Percentiles rank a stretch among this genome's conserved stretches.
These are phyloP conservation scores for Pichia manshurica DNA, from an alignment of 805 yeast species.

Conservation along the genomic window DNA sequence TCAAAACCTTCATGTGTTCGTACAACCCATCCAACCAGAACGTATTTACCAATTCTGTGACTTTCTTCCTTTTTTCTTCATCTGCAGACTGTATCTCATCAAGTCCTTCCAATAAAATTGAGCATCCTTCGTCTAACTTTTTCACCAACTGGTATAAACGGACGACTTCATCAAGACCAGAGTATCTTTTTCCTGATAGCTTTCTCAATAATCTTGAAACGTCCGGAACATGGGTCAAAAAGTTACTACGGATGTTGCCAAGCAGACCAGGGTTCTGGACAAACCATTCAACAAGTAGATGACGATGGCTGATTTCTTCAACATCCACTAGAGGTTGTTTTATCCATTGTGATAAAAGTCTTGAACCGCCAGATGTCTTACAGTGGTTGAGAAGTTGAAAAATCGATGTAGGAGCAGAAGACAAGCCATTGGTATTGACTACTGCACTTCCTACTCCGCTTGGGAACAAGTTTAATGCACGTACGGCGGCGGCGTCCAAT, in stretches of 20 bases:
- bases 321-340: conserved; percentile 85
- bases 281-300: conserved; percentile 64
- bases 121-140: conserved; percentile 62
- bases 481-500: conserved; percentile 83
- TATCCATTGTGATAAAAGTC: conserved; percentile 88
- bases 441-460: conserved; percentile 21
- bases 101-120: conserved; percentile 41
- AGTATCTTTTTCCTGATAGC: conserved; percentile 36
- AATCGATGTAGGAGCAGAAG: conserved; percentile 44
- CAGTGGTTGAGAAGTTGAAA: conserved; percentile 85
- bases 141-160: conserved; percentile 76
- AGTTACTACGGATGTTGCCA: conserved; percentile 57
- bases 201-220: conserved; percentile 69
- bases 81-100: conserved; percentile 31
- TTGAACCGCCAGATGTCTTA: conserved; percentile 82
- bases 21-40: conserved; percentile 57
- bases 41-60: conserved; percentile 35
- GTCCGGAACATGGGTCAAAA: conserved; percentile 75
- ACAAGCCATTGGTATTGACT: conserved; percentile 38
- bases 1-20: conserved; percentile 44
- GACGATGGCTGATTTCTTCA: conserved; percentile 58
- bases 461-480: conserved; percentile 84
- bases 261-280: conserved; percentile 66
- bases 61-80: conserved; percentile 6
- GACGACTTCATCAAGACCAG: conserved; percentile 78